A percentile compares a stretch with the other conserved stretches of the same genome.
Conservation (phyloP, 768 basidiomycete species). For the Nidularia sp. region DNA sequence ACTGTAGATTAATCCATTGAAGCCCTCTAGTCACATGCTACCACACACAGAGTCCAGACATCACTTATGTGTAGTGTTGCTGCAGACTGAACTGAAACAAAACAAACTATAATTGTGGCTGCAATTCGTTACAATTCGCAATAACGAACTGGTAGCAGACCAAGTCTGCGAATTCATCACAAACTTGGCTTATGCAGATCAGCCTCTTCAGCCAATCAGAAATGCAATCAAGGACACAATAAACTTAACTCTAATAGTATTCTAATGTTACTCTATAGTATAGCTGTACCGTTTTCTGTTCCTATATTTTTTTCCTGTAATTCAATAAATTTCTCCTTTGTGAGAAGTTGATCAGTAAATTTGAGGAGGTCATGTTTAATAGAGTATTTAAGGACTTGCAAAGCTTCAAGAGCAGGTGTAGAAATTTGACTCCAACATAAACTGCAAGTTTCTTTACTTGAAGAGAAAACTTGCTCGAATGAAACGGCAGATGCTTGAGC, state of each 20-base stretch:
- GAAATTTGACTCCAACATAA: slow-evolving; percentile 13
- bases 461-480: slow-evolving; percentile 25
- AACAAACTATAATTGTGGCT: background rate
- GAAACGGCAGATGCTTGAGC: slow-evolving; percentile 23
- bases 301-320: background rate
- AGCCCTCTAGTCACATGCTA: too few species aligned
- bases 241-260: background rate
- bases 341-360: background rate
- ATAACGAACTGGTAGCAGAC: background rate
- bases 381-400: slow-evolving; percentile 23
- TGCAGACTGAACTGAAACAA: background rate
- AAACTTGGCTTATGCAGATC: background rate
- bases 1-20: too few species aligned
- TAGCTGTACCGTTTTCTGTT: background rate
- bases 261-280: background rate
- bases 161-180: background rate
- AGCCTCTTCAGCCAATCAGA: background rate
- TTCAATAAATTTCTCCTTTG: background rate
- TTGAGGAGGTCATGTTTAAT: background rate
- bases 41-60: too few species aligned
- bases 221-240: background rate
- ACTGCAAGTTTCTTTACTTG: slow-evolving; percentile 21
- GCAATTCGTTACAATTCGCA: background rate
- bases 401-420: slow-evolving; percentile 16
- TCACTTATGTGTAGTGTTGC: background rate